phyloP scores from a whole-genome alignment of 1,284 basidiomycete genomes.

The Rhizoctonia solani region DNA sequence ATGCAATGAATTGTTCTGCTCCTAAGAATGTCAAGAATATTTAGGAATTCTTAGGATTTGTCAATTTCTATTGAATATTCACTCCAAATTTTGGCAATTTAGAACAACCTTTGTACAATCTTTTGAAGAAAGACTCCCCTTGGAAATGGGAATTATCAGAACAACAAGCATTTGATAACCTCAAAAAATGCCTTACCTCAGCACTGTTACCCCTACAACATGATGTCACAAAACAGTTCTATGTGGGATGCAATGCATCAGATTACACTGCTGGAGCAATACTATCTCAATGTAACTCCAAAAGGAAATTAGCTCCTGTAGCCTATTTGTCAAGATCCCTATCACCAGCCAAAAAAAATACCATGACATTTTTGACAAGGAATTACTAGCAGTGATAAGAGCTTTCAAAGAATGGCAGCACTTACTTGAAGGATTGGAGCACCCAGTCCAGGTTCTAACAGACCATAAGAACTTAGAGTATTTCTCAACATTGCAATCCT shows the following conservation, averaged over 20 bases:
- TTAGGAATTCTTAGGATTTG: constrained; percentile 23
- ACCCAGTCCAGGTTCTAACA: constrained; percentile 44
- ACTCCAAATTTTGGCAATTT: constrained; percentile 43
- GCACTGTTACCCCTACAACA: background rate
- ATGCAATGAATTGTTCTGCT: background rate
- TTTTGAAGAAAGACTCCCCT: background rate
- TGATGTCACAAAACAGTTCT: background rate
- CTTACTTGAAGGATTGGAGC: constrained; percentile 41
- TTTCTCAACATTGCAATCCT: background rate
- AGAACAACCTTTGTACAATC: constrained; percentile 40
- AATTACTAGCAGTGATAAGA: constrained; percentile 52
- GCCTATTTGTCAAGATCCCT: background rate
- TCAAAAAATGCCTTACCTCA: background rate
- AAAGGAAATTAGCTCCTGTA: constrained; percentile 18
- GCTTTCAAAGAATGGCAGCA: constrained; percentile 45
- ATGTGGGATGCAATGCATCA: constrained; percentile 20
- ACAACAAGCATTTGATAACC: background rate
- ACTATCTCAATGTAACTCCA: background rate
- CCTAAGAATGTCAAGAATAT: background rate
- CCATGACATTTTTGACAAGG: constrained; percentile 50
- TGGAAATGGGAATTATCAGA: background rate
- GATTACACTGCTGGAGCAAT: constrained; percentile 17
- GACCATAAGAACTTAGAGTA: constrained; percentile 50
- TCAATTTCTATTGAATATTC: constrained; percentile 46
- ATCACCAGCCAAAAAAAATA: constrained; percentile 33